phyloP scores from a whole-genome alignment of 2,329 filamentous ascomycete species.

The Fusarium sp. region DNA sequence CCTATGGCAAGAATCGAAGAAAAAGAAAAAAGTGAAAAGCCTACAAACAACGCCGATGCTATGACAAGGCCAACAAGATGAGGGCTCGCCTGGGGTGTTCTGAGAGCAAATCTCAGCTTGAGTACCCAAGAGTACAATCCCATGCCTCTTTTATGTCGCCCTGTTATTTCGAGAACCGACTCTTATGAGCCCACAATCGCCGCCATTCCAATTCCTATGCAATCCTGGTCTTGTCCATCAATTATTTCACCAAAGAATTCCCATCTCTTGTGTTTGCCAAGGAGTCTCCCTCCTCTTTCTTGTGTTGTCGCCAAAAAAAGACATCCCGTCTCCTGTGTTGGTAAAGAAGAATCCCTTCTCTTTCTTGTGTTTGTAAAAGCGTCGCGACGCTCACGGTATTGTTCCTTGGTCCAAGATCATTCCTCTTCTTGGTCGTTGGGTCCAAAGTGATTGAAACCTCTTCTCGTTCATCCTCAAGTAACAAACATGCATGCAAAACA shows the following conservation, averaged over 20 bases:
- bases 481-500: constrained; percentile 33
- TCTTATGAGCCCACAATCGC: constrained; percentile 35
- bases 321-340: too few species aligned
- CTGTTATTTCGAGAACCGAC: constrained; percentile 23
- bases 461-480: background rate
- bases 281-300: too few species aligned
- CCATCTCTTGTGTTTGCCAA: background rate
- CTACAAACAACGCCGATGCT: constrained; percentile 42
- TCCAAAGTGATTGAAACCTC: background rate
- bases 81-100: background rate
- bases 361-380: constrained; percentile 17
- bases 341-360: background rate
- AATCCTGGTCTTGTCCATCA: constrained; percentile 9
- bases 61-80: constrained; percentile 34
- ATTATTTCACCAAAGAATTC: background rate
- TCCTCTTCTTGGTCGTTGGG: background rate
- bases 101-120: background rate
- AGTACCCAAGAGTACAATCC: too few species aligned
- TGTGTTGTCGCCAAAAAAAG: too few species aligned
- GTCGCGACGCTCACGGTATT: constrained; percentile 26
- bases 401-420: background rate
- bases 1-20: background rate
- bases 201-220: constrained; percentile 18
- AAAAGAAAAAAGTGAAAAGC: background rate
- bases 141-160: constrained; percentile 18